Percentiles rank a stretch among this genome's conserved stretches.
These are phyloP conservation scores for Heliamphora pulchella DNA, from an alignment of 179 eudicot genomes.

Conservation along the genomic window DNA sequence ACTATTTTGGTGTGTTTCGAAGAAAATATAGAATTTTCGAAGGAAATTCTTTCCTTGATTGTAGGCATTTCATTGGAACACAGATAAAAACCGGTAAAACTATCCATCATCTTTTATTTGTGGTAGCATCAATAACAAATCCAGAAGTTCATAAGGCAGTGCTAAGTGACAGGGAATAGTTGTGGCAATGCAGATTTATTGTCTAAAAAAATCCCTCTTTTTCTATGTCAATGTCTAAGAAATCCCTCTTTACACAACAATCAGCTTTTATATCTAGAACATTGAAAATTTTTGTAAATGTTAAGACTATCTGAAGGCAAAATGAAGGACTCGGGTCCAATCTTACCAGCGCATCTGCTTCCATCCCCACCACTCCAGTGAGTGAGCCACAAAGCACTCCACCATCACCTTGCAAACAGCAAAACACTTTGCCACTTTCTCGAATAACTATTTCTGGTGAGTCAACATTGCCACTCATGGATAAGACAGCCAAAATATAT, in stretches of 20 bases:
- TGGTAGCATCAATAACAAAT: slow-evolving; percentile 6
- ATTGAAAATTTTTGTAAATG: not conserved
- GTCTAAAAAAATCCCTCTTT: not conserved
- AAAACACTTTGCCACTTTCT: slow-evolving; percentile 45
- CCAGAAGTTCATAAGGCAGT: not conserved
- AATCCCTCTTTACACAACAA: not conserved
- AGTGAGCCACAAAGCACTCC: slow-evolving; percentile 66
- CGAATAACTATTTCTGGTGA: slow-evolving; percentile 32
- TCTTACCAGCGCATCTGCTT: slow-evolving; percentile 63
- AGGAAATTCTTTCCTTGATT: no score
- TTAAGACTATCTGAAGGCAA: not conserved
- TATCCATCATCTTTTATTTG: not conserved
- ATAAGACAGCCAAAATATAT: slow-evolving; percentile 42
- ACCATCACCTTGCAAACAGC: slow-evolving; percentile 66
- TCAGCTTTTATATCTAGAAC: not conserved
- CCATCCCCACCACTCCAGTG: slow-evolving; percentile 56
- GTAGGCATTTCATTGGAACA: not conserved
- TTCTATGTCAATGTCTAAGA: not conserved
- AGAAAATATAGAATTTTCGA: no score
- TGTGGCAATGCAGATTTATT: not conserved
- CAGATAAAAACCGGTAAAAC: not conserved
- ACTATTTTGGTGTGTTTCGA: no score
- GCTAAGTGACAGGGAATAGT: not conserved
- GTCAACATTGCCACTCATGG: slow-evolving; percentile 47
- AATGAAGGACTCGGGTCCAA: slow-evolving; percentile 8